A percentile compares a stretch with the other conserved stretches of the same genome.
phyloP scores from a whole-genome alignment of 371 early-diverging fungal genomes.

The Haplosporangium sp. region DNA sequence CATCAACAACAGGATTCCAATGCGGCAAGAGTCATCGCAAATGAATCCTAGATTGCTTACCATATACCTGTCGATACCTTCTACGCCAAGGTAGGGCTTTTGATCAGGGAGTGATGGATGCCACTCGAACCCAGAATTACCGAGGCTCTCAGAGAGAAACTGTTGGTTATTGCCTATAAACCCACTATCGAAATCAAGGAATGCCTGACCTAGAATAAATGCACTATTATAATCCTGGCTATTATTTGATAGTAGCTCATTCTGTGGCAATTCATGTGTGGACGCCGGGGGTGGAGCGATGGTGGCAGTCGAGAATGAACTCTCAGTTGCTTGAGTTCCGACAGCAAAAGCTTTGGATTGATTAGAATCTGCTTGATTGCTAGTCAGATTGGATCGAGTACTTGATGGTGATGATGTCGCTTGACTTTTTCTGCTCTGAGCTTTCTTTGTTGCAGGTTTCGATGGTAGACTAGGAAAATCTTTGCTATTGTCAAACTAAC shows the following conservation, averaged over 20 bases:
- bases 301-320: neutral
- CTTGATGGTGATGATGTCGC: slow-evolving; percentile 7
- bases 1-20: neutral
- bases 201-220: slow-evolving; percentile 14
- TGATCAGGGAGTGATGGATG: slow-evolving; percentile 16
- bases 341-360: neutral
- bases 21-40: neutral
- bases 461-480: slow-evolving; percentile 34
- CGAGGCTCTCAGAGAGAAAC: slow-evolving; percentile 11
- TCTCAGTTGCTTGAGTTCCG: neutral
- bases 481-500: slow-evolving; percentile 36
- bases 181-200: slow-evolving; percentile 37
- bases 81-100: slow-evolving; percentile 19
- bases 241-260: neutral
- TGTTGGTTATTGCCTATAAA: slow-evolving; percentile 33
- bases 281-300: neutral
- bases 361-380: slow-evolving; percentile 7
- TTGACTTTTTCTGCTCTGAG: slow-evolving; percentile 4
- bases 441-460: slow-evolving; percentile 18
- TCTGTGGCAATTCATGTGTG: neutral
- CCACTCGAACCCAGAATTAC: slow-evolving; percentile 7
- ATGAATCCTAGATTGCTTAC: slow-evolving; percentile 16
- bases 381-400: neutral
- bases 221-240: neutral
- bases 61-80: slow-evolving; percentile 44